These are phyloP conservation scores for Ophiostoma novo-ulmi DNA, from an alignment of 2,329 filamentous ascomycete species.

Conservation along the genomic window DNA sequence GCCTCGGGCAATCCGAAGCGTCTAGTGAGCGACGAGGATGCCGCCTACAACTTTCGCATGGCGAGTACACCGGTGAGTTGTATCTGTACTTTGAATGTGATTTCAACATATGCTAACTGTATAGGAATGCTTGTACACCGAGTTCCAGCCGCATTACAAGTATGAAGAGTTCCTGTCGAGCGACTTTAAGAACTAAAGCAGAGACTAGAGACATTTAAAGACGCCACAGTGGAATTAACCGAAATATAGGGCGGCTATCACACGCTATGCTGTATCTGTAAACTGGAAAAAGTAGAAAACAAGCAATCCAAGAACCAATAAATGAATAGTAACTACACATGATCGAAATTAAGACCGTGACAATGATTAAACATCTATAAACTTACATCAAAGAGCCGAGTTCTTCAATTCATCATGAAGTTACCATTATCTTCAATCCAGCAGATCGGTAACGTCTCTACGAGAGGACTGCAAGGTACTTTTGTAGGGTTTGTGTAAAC, in stretches of 20 bases:
- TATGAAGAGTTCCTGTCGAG: constrained; percentile 35
- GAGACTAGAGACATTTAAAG: neutral
- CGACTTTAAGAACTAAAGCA: constrained; percentile 23
- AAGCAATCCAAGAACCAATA: neutral
- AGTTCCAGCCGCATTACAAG: constrained; percentile 48
- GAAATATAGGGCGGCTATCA: neutral
- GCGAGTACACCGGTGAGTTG: constrained; percentile 28
- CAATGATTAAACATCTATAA: neutral
- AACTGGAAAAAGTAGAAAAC: neutral
- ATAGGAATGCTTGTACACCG: constrained; percentile 44
- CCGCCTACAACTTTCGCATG: constrained; percentile 29
- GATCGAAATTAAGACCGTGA: neutral
- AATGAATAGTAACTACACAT: neutral
- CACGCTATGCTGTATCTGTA: neutral
- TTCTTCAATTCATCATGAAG: neutral
- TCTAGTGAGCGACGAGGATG: constrained; percentile 37
- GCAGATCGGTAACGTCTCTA: neutral
- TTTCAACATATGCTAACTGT: neutral
- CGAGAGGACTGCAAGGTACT: neutral
- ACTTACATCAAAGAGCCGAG: neutral
- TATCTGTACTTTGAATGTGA: neutral
- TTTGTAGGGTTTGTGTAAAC: neutral
- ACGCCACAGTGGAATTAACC: neutral
- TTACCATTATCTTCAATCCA: neutral
- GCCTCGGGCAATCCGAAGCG: constrained; percentile 36